Evolutionary conservation across 768 basidiomycete genomes (phyloP).

Genomic region (Lentinula detonsa): DNA sequence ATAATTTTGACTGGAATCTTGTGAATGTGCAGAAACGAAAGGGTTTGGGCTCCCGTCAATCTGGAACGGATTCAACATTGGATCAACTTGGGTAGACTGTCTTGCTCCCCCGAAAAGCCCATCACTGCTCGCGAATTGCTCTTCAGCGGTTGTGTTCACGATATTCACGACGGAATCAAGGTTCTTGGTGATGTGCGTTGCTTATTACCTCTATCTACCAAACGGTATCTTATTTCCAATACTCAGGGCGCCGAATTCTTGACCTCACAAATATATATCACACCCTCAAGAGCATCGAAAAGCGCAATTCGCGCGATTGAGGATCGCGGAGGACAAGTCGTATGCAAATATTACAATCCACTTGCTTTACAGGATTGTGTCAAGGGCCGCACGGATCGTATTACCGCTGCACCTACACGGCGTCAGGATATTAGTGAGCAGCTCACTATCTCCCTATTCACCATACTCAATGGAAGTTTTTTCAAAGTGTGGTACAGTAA

Average conservation of each 20-base stretch:
- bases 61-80: conserved; percentile 86
- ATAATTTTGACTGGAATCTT: background rate
- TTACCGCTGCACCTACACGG: conserved; percentile 77
- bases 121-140: conserved; percentile 86
- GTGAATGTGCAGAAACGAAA: conserved; percentile 50
- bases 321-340: conserved; percentile 71
- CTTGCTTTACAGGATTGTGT: conserved; percentile 78
- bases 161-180: conserved; percentile 88
- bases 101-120: conserved; percentile 70
- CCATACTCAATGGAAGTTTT: background rate
- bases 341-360: conserved; percentile 88
- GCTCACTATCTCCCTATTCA: conserved; percentile 3
- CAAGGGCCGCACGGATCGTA: conserved; percentile 63
- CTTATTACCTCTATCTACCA: background rate
- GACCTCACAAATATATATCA: conserved; percentile 69
- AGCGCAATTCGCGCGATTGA: conserved; percentile 85
- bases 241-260: conserved; percentile 60
- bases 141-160: conserved; percentile 83
- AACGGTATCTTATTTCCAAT: background rate
- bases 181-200: conserved; percentile 72
- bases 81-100: conserved; percentile 80
- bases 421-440: conserved; percentile 75
- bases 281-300: conserved; percentile 80
- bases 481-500: conserved; percentile 71
- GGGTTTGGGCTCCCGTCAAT: conserved; percentile 78